Percentiles rank a stretch among this genome's conserved stretches.
These are phyloP conservation scores for Aspergillus neotritici DNA, from an alignment of 2,329 filamentous ascomycete species.

Conservation along the genomic window DNA sequence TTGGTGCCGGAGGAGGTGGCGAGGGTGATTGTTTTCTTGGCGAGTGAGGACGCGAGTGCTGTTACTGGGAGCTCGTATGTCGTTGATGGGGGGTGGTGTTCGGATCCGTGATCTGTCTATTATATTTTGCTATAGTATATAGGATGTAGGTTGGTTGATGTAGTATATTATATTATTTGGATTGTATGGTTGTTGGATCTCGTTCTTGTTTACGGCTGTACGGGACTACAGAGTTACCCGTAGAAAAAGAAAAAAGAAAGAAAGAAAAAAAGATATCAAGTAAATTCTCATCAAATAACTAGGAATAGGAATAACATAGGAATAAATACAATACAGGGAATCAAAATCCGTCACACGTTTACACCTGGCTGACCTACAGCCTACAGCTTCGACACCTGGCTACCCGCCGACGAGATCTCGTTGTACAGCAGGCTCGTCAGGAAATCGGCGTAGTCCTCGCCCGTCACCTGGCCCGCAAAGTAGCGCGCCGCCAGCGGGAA, in stretches of 20 bases:
- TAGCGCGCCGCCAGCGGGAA: conserved; percentile 86
- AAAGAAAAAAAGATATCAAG: no score
- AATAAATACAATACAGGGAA: neutral
- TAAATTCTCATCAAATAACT: no score
- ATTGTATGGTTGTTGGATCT: no score
- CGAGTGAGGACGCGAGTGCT: conserved; percentile 44
- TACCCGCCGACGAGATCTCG: conserved; percentile 53
- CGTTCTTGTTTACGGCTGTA: no score
- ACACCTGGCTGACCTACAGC: neutral
- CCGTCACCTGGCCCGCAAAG: conserved; percentile 86
- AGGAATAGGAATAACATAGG: no score
- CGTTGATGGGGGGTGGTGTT: conserved; percentile 26
- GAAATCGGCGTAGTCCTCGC: conserved; percentile 97
- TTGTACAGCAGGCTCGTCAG: conserved; percentile 77
- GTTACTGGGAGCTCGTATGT: conserved; percentile 43
- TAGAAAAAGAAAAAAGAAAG: no score
- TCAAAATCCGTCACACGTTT: neutral
- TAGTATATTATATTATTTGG: no score
- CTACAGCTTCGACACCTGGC: conserved; percentile 60
- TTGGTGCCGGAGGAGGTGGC: conserved; percentile 41
- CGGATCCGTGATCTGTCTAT: conserved; percentile 5
- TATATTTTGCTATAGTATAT: no score
- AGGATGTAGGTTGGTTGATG: no score
- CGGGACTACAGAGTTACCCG: no score
- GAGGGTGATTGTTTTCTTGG: conserved; percentile 43